phyloP scores from a whole-genome alignment of 2,329 filamentous ascomycete species.

The Polychaeton citri region DNA sequence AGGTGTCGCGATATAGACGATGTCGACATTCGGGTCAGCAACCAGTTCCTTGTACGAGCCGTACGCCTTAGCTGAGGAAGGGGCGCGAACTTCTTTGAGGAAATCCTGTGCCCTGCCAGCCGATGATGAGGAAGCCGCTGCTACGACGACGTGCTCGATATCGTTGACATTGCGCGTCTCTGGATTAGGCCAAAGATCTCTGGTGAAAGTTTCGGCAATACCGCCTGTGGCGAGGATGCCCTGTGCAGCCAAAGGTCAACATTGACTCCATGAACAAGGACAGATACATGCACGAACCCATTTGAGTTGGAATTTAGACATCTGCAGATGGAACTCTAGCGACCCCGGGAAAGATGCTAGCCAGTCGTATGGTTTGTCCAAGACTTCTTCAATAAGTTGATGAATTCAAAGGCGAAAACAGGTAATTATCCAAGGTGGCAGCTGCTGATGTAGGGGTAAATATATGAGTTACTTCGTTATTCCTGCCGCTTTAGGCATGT shows the following conservation, averaged over 20 bases:
- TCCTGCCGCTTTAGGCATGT: no score
- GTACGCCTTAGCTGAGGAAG: constrained; percentile 56
- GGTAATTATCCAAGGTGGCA: no score
- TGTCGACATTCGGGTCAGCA: constrained; percentile 63
- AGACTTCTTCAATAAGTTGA: no score
- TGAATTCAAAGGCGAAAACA: no score
- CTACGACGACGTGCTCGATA: constrained; percentile 62
- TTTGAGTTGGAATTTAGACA: constrained; percentile 22
- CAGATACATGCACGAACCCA: constrained; percentile 9
- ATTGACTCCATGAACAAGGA: neutral
- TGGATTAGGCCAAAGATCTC: constrained; percentile 67
- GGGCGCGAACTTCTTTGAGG: constrained; percentile 56
- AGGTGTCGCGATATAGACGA: constrained; percentile 79
- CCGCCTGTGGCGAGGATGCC: constrained; percentile 36
- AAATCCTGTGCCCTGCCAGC: constrained; percentile 57
- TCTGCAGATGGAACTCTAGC: no score
- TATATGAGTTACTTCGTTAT: no score
- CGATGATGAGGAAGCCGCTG: constrained; percentile 67
- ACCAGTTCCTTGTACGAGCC: constrained; percentile 74
- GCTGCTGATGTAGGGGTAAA: no score
- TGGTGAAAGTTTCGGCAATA: constrained; percentile 45
- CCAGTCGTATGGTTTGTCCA: no score
- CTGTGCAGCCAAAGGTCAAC: constrained; percentile 15
- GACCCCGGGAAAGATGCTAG: no score
- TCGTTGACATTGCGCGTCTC: constrained; percentile 55